These are phyloP conservation scores for Micractinium conductrix DNA, from an alignment of 139 green algal genomes.

Conservation along the genomic window DNA sequence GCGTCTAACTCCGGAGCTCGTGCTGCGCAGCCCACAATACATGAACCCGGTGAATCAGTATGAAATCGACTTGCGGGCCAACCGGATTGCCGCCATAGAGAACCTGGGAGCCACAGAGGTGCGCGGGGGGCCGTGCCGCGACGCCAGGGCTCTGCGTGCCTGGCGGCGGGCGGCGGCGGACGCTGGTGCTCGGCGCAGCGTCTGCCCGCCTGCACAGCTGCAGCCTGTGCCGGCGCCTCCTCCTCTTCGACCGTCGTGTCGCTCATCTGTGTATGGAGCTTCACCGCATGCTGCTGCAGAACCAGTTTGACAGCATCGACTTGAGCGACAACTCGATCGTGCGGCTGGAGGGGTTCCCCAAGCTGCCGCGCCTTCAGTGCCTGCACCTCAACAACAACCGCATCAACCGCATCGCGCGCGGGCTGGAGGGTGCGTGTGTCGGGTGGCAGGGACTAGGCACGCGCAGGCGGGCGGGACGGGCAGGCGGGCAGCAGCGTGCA, in stretches of 20 bases:
- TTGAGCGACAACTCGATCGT: slow-evolving; percentile 97
- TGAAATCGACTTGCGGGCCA: slow-evolving; percentile 88
- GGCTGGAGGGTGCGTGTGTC: slow-evolving; percentile 71
- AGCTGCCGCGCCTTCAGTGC: slow-evolving; percentile 83
- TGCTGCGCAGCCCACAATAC: slow-evolving; percentile 86
- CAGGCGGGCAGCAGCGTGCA: background rate
- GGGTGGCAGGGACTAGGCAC: background rate
- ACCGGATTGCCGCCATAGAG: slow-evolving; percentile 90
- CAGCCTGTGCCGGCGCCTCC: no score
- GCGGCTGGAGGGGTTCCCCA: slow-evolving; percentile 94
- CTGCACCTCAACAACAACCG: slow-evolving; percentile 95
- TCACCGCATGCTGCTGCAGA: slow-evolving; percentile 62
- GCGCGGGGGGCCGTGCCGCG: background rate
- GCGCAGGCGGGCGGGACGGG: no score
- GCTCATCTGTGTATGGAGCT: background rate
- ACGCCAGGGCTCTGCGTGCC: background rate
- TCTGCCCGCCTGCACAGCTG: no score
- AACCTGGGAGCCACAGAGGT: slow-evolving; percentile 95
- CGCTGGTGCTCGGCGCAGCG: background rate
- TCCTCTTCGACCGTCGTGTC: no score
- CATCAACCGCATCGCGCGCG: slow-evolving; percentile 77
- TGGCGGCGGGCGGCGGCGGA: background rate
- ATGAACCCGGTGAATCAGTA: slow-evolving; percentile 90
- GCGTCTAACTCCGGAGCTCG: slow-evolving; percentile 88
- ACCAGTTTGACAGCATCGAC: slow-evolving; percentile 99